These are phyloP conservation scores for Diaporthe ampelina DNA, from an alignment of 2,329 filamentous ascomycete species.

Conservation along the genomic window DNA sequence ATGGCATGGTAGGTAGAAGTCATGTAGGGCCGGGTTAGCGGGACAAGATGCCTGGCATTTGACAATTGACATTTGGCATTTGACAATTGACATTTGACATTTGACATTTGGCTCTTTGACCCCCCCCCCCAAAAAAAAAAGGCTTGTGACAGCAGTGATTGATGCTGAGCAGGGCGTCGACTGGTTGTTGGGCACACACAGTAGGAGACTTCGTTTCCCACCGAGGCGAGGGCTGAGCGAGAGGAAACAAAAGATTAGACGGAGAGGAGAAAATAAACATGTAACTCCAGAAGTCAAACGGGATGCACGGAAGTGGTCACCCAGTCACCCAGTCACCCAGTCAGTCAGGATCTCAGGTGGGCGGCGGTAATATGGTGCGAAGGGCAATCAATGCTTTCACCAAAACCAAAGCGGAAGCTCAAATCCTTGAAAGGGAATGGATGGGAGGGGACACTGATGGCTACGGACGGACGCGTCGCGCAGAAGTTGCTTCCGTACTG, in stretches of 20 bases:
- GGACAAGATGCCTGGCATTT: neutral
- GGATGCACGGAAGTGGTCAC: neutral
- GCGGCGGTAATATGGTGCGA: constrained; percentile 1
- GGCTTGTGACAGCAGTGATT: constrained; percentile 21
- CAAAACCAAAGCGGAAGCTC: constrained; percentile 1
- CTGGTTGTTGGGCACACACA: neutral
- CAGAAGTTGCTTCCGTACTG: constrained; percentile 21
- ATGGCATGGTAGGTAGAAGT: neutral
- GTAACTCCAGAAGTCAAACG: neutral
- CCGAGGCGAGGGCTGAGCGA: neutral
- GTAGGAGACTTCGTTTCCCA: neutral
- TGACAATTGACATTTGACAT: no score
- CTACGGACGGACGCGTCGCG: constrained; percentile 8
- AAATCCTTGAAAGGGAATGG: neutral
- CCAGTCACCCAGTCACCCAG: no score
- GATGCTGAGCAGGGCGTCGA: neutral
- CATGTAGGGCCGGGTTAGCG: neutral
- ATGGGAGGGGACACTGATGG: no score
- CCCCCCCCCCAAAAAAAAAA: no score
- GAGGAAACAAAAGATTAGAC: no score
- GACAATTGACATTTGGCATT: no score
- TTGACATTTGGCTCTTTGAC: constrained; percentile 14
- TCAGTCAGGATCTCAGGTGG: neutral
- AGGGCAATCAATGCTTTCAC: constrained; percentile 8
- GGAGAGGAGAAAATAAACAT: no score